These are phyloP conservation scores for Ligustrum vulgare DNA, from an alignment of 257 asterid species.

Conservation along the genomic window DNA sequence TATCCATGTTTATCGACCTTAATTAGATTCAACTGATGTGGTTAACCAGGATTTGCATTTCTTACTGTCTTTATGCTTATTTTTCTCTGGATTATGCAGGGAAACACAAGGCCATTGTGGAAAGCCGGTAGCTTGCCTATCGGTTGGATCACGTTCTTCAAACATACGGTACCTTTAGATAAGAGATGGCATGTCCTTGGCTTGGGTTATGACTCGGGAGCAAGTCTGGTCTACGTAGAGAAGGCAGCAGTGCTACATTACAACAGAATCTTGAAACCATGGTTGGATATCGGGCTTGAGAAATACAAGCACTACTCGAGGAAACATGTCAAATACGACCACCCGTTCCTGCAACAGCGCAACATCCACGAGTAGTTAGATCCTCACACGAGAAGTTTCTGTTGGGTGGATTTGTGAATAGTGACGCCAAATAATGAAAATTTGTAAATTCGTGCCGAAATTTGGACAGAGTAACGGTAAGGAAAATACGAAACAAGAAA, in stretches of 20 bases:
- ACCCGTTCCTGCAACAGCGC: constrained; percentile 76
- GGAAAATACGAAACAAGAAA: no score
- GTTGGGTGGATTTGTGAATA: no score
- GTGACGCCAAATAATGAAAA: no score
- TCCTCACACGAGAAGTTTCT: constrained; percentile 12
- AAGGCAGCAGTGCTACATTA: constrained; percentile 74
- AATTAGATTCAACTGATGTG: neutral
- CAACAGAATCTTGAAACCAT: constrained; percentile 83
- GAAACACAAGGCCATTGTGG: constrained; percentile 49
- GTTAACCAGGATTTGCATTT: neutral
- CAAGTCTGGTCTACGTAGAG: constrained; percentile 46
- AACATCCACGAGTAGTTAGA: constrained; percentile 59
- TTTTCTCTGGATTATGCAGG: constrained; percentile 42
- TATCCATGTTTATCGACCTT: neutral
- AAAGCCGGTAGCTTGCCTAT: constrained; percentile 83
- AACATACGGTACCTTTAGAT: constrained; percentile 53
- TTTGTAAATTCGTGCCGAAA: no score
- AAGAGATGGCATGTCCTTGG: constrained; percentile 79
- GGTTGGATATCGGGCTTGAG: constrained; percentile 83
- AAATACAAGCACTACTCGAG: constrained; percentile 68
- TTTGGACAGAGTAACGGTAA: no score
- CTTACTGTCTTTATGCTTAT: neutral
- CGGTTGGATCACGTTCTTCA: constrained; percentile 83
- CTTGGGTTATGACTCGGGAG: constrained; percentile 65
- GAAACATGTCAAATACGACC: constrained; percentile 63